A percentile compares a stretch with the other conserved stretches of the same genome.
These are phyloP conservation scores for Crucibulum laeve DNA, from an alignment of 768 basidiomycete genomes.

Conservation along the genomic window DNA sequence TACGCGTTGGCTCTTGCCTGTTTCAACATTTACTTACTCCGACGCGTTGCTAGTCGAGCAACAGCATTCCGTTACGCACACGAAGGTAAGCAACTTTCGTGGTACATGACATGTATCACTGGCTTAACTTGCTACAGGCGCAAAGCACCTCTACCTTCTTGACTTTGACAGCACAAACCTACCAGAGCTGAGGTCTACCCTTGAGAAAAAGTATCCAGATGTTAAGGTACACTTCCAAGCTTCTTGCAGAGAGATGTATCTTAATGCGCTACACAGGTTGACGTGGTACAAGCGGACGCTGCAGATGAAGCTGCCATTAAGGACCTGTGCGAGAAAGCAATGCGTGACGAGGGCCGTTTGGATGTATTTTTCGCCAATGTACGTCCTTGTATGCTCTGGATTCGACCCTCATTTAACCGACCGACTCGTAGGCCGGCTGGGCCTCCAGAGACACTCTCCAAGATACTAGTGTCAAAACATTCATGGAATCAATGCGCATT, in stretches of 20 bases:
- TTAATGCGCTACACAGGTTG: conserved; percentile 49
- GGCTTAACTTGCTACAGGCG: conserved; percentile 42
- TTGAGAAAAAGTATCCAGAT: conserved; percentile 64
- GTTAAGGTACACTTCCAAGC: conserved; percentile 57
- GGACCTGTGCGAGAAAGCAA: conserved; percentile 62
- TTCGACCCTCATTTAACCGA: not conserved
- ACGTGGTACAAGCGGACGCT: conserved; percentile 75
- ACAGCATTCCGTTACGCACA: conserved; percentile 71
- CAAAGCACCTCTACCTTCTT: conserved; percentile 71
- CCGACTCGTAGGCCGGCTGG: conserved; percentile 57
- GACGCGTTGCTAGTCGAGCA: conserved; percentile 49
- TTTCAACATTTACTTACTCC: conserved; percentile 3
- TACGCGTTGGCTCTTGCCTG: conserved; percentile 26
- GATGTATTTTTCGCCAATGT: conserved; percentile 98
- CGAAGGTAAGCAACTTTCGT: conserved; percentile 47
- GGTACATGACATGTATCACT: not conserved
- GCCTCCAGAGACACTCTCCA: conserved; percentile 38
- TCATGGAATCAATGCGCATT: conserved; percentile 74
- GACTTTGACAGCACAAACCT: conserved; percentile 67
- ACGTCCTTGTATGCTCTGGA: conserved; percentile 16
- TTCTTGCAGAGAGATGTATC: not conserved
- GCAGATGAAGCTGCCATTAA: conserved; percentile 71
- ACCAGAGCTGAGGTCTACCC: conserved; percentile 63
- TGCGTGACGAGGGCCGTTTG: conserved; percentile 78
- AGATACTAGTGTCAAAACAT: conserved; percentile 57